phyloP scores from a whole-genome alignment of 306 rosid genomes.

The Inga laurina region DNA sequence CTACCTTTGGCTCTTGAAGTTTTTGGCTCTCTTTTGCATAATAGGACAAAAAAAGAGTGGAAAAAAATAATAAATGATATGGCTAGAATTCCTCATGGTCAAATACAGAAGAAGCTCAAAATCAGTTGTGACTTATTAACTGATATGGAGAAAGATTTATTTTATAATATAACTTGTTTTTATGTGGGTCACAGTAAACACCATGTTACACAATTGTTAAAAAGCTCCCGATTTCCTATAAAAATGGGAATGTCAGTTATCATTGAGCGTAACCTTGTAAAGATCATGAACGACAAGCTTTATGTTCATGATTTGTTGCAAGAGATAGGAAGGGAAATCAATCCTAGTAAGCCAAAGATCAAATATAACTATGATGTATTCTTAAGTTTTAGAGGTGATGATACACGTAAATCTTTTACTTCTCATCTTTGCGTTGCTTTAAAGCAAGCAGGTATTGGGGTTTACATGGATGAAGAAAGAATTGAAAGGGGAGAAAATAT shows the following conservation, averaged over 20 bases:
- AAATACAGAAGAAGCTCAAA: not conserved
- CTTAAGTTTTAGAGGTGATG: not conserved
- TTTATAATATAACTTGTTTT: not conserved
- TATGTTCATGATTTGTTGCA: not conserved
- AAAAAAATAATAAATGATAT: not conserved
- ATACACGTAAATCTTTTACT: not conserved
- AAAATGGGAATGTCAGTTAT: not conserved
- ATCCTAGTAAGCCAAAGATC: not conserved
- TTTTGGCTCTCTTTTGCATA: not conserved
- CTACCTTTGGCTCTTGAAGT: not conserved
- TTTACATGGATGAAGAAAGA: not conserved
- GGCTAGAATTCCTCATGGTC: not conserved
- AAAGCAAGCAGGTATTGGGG: not conserved
- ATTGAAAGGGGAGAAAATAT: not conserved
- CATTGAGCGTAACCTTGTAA: not conserved
- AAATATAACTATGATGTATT: not conserved
- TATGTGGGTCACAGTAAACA: not conserved
- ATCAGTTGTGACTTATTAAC: not conserved
- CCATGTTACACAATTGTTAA: not conserved
- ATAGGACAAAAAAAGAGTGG: not conserved
- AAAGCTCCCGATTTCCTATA: too few species aligned
- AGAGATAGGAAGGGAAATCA: not conserved
- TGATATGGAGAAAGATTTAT: not conserved
- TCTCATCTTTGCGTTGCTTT: not conserved
- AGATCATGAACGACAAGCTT: not conserved